Evolutionary conservation across 1,139 yeast genomes (phyloP), one percentile per base, ranked within the genome.

Genomic region (Trichomonascaceae sp.): DNA sequence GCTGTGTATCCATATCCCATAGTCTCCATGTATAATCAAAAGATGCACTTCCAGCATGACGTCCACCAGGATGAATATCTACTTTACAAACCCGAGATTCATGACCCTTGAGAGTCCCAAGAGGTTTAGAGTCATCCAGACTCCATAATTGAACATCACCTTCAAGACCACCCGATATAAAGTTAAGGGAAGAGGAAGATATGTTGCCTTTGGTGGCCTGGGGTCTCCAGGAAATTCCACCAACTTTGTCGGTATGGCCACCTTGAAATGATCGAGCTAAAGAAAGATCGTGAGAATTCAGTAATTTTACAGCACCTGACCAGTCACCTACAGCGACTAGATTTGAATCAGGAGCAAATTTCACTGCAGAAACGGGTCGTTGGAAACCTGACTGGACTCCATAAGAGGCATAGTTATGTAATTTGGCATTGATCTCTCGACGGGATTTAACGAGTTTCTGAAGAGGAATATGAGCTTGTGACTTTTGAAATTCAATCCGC

Each of bases 1-100:
- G 62, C 48, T 74, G 74, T 1, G 74, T 79, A 10, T 72, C 71
- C 0, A 82, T 59, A 67, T 93, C 97, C 96, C 96, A 90, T 6
- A 90, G 67, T 57, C 89, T 79, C 97, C 98, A 93, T 0, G 96
- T 89, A 57, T 78, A 78, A 67, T 93, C 99, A 64, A 80, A 85
- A 0, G 97, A 89, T 0, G 96, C 87, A 22, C 90, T 77, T 0
- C 84, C 86, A 1, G 83, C 64, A 60, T 70, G 80, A 2, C 69
- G 62, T 0, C 82, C 82, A 1, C 73, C 64, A 0, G 96, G 96
- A 66, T 90, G 96, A 58, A 82, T 79, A 46, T 78, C 77, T 0
- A 84, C 70, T n/a, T 79, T 75, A 0, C 87, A 78, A 0, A 90
- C 84, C 53, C 97, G 75, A 9, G 72, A 72, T 17, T 70, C 71